Evolutionary conservation across 2,329 filamentous ascomycete genomes (phyloP).

Genomic region (Bimuria novae-zelandiae): DNA sequence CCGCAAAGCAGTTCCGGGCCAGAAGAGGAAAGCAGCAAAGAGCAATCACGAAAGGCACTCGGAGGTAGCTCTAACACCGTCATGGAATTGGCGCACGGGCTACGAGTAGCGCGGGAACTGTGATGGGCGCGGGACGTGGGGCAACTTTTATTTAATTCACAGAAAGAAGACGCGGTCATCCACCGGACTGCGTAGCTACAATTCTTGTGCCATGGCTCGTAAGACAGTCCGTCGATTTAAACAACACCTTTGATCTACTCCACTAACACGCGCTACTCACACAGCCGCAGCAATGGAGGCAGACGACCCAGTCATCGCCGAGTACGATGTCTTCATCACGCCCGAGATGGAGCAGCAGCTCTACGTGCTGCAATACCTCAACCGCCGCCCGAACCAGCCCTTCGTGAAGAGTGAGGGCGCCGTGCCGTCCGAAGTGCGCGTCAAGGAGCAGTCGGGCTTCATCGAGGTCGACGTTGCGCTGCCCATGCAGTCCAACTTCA

Average conservation of each 20-base stretch:
- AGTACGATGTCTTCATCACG: conserved; percentile 86
- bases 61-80: conserved; percentile 39
- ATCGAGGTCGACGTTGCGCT: conserved; percentile 92
- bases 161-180: no score
- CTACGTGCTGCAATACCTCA: conserved; percentile 88
- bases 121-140: conserved; percentile 20
- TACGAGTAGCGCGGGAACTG: conserved; percentile 20
- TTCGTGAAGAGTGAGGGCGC: conserved; percentile 60
- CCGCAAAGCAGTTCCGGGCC: not conserved
- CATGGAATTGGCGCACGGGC: conserved; percentile 24
- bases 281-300: conserved; percentile 36
- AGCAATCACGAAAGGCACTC: conserved; percentile 13
- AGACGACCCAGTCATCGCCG: conserved; percentile 55
- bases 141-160: conserved; percentile 25
- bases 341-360: conserved; percentile 64
- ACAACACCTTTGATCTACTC: no score
- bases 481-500: conserved; percentile 72
- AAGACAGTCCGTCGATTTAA: conserved; percentile 21
- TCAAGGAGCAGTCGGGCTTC: conserved; percentile 82
- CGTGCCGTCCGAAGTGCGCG: conserved; percentile 72
- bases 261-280: conserved; percentile 10
- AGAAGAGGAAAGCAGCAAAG: not conserved
- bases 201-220: conserved; percentile 30
- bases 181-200: not conserved
- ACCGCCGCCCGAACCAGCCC: conserved; percentile 67